A percentile compares a stretch with the other conserved stretches of the same genome.
Conservation (phyloP, 164 flowering plant genomes). For the Protea cynaroides region DNA sequence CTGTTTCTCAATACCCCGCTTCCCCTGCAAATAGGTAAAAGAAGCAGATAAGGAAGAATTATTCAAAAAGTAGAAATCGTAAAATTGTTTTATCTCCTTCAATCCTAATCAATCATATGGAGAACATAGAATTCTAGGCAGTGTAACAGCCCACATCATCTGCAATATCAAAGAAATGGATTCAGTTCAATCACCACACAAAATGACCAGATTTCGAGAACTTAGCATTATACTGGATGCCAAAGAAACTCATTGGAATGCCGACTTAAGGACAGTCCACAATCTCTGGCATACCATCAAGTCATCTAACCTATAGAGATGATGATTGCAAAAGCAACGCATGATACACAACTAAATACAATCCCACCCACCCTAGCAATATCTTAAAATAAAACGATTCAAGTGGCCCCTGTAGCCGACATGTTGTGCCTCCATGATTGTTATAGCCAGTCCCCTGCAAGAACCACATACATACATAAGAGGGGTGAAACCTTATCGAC, state of each 20-base stretch:
- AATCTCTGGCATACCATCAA: neutral
- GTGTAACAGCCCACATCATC: neutral
- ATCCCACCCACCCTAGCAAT: slow-evolving; percentile 58
- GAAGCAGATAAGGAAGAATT: neutral
- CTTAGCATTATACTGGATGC: slow-evolving; percentile 26
- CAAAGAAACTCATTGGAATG: slow-evolving; percentile 15
- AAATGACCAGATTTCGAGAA: slow-evolving; percentile 7
- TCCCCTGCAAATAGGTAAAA: slow-evolving; percentile 50
- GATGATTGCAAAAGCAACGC: slow-evolving; percentile 23
- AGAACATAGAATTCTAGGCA: neutral
- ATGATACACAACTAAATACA: slow-evolving; percentile 47
- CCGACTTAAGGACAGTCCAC: neutral
- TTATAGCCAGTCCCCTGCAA: slow-evolving; percentile 96
- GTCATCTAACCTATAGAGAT: slow-evolving; percentile 1
- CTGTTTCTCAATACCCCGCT: slow-evolving; percentile 81
- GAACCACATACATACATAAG: slow-evolving; percentile 94
- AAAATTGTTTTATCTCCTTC: neutral
- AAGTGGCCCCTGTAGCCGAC: slow-evolving; percentile 57
- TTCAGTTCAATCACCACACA: slow-evolving; percentile 27
- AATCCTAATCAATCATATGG: neutral
- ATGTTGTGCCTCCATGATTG: slow-evolving; percentile 76
- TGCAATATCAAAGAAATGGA: slow-evolving; percentile 11
- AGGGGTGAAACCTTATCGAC: slow-evolving; percentile 57
- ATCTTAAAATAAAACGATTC: slow-evolving; percentile 39
- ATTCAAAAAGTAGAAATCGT: neutral